Evolutionary conservation across 331 rosid species (phyloP).

Genomic region (Pyracantha coccinea): DNA sequence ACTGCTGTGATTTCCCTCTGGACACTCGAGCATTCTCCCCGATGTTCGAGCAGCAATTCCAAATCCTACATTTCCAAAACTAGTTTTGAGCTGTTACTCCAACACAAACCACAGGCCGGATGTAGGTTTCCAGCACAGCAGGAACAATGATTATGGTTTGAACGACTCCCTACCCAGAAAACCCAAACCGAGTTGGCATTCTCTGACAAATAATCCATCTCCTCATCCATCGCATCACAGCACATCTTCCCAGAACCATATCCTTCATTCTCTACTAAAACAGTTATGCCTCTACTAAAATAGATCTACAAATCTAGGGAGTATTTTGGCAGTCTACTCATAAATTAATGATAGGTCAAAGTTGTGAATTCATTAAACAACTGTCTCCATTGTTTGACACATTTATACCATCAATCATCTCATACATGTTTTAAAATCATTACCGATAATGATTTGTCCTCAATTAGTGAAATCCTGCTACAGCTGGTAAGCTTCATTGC

Average conservation of each 20-base stretch:
- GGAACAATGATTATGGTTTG: not conserved
- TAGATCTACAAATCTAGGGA: too few relatives aligned
- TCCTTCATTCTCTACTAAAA: not conserved
- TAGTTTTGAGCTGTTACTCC: not conserved
- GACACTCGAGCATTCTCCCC: not conserved
- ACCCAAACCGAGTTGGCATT: not conserved
- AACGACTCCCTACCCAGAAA: not conserved
- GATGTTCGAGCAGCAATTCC: not conserved
- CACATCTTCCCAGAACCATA: not conserved
- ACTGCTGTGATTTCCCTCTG: too few relatives aligned
- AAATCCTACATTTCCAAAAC: not conserved
- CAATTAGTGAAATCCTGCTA: slow-evolving; percentile 73
- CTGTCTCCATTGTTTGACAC: not conserved
- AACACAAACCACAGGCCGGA: not conserved
- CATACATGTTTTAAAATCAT: slow-evolving; percentile 13
- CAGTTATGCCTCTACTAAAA: not conserved
- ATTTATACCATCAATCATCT: not conserved
- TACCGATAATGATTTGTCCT: slow-evolving; percentile 71
- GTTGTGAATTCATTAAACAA: not conserved
- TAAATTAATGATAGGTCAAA: too few relatives aligned
- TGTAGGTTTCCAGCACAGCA: not conserved
- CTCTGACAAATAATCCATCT: not conserved
- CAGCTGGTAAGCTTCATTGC: slow-evolving; percentile 74
- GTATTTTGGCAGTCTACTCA: too few relatives aligned
- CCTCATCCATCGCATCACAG: not conserved